Evolutionary conservation across 192 early-diverging fungal genomes (phyloP).

Genomic region (Obelidium mucronatum): DNA sequence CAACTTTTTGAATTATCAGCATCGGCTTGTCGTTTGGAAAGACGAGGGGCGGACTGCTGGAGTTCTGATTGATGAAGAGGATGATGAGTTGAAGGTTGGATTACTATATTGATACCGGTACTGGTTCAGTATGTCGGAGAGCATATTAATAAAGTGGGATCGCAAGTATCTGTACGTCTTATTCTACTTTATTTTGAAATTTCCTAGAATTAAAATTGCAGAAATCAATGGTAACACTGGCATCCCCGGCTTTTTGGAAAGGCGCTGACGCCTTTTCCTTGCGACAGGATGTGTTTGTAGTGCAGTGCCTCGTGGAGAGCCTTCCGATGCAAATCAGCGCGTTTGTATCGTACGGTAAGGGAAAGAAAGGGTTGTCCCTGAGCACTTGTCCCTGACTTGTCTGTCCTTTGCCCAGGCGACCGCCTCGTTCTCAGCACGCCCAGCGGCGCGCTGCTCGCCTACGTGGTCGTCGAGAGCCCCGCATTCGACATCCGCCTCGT

Average conservation of each 20-base stretch:
- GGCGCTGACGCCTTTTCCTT: too few species aligned
- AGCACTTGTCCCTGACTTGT: neutral
- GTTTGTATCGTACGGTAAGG: slow-evolving; percentile 36
- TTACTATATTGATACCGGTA: slow-evolving; percentile 32
- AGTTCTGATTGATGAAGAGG: slow-evolving; percentile 31
- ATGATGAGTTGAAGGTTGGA: slow-evolving; percentile 33
- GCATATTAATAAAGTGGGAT: too few species aligned
- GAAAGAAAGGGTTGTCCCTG: neutral
- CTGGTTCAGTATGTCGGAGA: too few species aligned
- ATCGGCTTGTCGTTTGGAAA: slow-evolving; percentile 28
- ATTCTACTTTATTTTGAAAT: too few species aligned
- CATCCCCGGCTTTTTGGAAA: too few species aligned
- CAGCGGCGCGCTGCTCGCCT: slow-evolving; percentile 53
- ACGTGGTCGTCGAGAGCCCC: slow-evolving; percentile 51
- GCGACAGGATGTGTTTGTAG: slow-evolving; percentile 48
- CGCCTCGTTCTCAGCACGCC: slow-evolving; percentile 50
- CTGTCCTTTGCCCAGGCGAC: slow-evolving; percentile 33
- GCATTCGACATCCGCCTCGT: slow-evolving; percentile 48
- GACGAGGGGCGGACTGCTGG: neutral
- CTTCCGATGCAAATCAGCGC: slow-evolving; percentile 47
- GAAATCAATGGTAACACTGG: neutral
- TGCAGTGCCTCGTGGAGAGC: slow-evolving; percentile 48
- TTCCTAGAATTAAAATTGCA: too few species aligned
- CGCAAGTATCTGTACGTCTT: too few species aligned
- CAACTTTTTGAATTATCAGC: slow-evolving; percentile 35